Conservation (phyloP, 176 grass and related monocot species). For the Rhynchospora breviuscula region DNA sequence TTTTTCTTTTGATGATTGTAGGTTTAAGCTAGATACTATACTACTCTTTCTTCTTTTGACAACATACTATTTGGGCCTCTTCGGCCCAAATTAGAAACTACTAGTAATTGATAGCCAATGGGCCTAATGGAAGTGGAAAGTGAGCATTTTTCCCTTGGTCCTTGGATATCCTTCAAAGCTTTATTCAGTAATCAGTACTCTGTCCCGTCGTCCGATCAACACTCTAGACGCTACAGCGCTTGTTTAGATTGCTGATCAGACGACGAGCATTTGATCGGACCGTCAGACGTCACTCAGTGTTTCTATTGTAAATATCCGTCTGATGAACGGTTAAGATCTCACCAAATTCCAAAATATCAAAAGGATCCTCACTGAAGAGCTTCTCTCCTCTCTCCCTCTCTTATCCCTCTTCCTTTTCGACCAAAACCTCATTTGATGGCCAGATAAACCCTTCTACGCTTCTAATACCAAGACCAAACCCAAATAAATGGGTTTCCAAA, state of each 20-base stretch:
- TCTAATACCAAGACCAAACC: neutral
- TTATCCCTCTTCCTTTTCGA: slow-evolving; percentile 4
- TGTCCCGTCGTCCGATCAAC: too few relatives aligned
- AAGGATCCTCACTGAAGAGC: neutral
- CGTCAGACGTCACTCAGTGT: too few relatives aligned
- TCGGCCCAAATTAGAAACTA: neutral
- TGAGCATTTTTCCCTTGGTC: neutral
- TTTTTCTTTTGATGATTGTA: too few relatives aligned
- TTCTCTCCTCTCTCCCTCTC: neutral
- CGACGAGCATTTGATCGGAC: neutral
- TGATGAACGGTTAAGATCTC: neutral
- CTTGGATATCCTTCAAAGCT: too few relatives aligned
- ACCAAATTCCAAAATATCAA: slow-evolving; percentile 17
- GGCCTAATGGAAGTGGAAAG: neutral
- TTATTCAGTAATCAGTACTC: too few relatives aligned
- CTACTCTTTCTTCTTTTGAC: too few relatives aligned
- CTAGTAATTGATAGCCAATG: neutral
- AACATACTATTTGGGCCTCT: neutral
- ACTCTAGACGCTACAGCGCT: too few relatives aligned
- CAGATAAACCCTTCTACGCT: slow-evolving; percentile 16
- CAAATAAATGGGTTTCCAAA: slow-evolving; percentile 13
- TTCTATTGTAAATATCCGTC: neutral
- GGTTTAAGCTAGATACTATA: too few relatives aligned
- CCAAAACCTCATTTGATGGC: slow-evolving; percentile 28
- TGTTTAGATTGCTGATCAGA: neutral